These are phyloP conservation scores for Corrigiola litoralis DNA, from an alignment of 179 eudicot genomes.

Conservation along the genomic window DNA sequence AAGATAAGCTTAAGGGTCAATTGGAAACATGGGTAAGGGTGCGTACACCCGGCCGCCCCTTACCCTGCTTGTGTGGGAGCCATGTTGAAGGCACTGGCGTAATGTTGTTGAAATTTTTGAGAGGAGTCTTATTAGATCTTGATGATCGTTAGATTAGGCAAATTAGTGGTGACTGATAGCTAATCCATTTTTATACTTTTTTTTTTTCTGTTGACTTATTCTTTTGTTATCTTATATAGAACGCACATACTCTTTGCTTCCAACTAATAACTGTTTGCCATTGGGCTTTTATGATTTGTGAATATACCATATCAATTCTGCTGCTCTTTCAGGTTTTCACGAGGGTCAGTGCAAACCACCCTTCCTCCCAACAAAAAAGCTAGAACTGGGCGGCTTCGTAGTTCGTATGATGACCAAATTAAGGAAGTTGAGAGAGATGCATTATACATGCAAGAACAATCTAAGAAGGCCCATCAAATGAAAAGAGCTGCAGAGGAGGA, in stretches of 20 bases:
- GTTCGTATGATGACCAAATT: constrained; percentile 78
- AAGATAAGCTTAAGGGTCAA: no score
- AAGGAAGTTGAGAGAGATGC: constrained; percentile 60
- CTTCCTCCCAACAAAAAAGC: constrained; percentile 77
- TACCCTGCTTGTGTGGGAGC: no score
- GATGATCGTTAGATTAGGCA: no score
- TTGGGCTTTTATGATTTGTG: not conserved
- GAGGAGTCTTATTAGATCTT: no score
- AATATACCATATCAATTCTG: not conserved
- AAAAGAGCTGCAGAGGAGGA: constrained; percentile 57
- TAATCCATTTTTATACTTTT: no score
- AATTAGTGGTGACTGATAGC: no score
- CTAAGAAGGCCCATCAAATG: constrained; percentile 33
- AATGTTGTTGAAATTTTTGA: no score
- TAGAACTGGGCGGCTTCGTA: constrained; percentile 65
- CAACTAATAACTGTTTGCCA: not conserved
- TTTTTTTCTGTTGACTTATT: no score
- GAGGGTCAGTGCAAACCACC: constrained; percentile 72
- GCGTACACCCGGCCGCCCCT: no score
- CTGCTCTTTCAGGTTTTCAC: constrained; percentile 66
- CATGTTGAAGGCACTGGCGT: no score
- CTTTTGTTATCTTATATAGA: not conserved
- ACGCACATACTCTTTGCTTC: not conserved
- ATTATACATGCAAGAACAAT: constrained; percentile 33
- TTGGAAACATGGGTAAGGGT: no score